Percentiles rank a stretch among this genome's conserved stretches.
phyloP scores from a whole-genome alignment of 1,284 basidiomycete species.

The Tremellales sp. region DNA sequence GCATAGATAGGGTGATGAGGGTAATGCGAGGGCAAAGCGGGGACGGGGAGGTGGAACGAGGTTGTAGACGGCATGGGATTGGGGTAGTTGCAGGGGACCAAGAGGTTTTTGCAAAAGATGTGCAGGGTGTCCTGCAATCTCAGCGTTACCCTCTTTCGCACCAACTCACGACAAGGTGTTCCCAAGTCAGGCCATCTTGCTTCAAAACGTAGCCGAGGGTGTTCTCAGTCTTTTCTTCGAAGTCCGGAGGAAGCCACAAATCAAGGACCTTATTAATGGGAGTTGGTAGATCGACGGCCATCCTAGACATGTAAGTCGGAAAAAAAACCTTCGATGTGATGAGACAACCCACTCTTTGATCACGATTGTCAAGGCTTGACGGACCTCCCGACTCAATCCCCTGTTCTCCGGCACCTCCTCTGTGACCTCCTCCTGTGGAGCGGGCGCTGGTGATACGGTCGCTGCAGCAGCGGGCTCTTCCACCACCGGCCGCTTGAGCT shows the following conservation, averaged over 20 bases:
- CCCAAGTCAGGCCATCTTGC: slow-evolving; percentile 36
- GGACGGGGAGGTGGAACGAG: slow-evolving; percentile 34
- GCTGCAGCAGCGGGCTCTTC: slow-evolving; percentile 3
- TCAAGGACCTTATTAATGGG: slow-evolving; percentile 35
- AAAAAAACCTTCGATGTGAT: neutral
- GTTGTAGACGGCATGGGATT: slow-evolving; percentile 38
- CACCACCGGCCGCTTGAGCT: slow-evolving; percentile 4
- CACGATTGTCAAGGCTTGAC: slow-evolving; percentile 32
- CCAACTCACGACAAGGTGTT: slow-evolving; percentile 30
- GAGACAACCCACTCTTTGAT: slow-evolving; percentile 28
- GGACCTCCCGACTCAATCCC: slow-evolving; percentile 19
- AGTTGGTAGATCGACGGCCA: slow-evolving; percentile 34
- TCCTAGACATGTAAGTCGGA: slow-evolving; percentile 16
- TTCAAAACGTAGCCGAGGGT: slow-evolving; percentile 36
- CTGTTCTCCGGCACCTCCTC: slow-evolving; percentile 6
- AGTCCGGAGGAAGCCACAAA: slow-evolving; percentile 37
- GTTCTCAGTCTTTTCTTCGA: slow-evolving; percentile 35
- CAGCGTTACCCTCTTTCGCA: neutral
- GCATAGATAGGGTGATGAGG: slow-evolving; percentile 37
- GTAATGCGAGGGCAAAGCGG: slow-evolving; percentile 36
- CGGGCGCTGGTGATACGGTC: neutral
- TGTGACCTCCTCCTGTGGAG: neutral
- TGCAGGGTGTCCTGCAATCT: slow-evolving; percentile 32
- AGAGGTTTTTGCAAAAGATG: slow-evolving; percentile 36
- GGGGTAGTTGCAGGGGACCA: slow-evolving; percentile 40